Base-by-base conservation (phyloP, 2,329 filamentous ascomycete genomes). In the Elsinoe batatas region DNA sequence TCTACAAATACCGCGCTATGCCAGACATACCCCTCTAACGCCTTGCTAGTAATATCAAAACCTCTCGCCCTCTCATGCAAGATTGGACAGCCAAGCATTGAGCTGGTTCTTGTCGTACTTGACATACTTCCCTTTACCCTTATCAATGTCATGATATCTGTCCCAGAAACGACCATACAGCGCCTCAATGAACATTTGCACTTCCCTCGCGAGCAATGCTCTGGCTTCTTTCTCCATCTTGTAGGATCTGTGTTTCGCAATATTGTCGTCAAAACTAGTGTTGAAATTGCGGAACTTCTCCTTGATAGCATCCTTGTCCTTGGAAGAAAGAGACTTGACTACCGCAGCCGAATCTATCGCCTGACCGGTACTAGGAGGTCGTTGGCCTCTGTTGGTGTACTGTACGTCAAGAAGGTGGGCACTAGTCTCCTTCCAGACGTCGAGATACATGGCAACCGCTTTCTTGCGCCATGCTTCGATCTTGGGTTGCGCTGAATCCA, bases 121-220 rank as follows among this genome's bases (percentile, higher is more conserved):
- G 69, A 95, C 90, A 71, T 97, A 95, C 72, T 98, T 98, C 63
- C 91, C 91, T 73, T 91, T 94, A 58, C 93, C 93, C 75, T 95
- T 96, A 72, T 97, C 91, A 61, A 97, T 84, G 72, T 97, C 93
- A 68, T 96, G 91, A 68, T 98, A 98, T 26, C 91, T 81, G 71
- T 97, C 93, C 83, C 89, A 97, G 72, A 98, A 98, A 44, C 93
- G 81, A 59, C 86, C 87, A 73, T 98, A 98, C 12, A 98, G 78
- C 55, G 91, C 91, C 72, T 97, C 91, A 56, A 98, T 84, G 73
- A 95, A 88, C 64, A 85, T 84, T 69, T 93, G 88, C 60, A 97
- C 85, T 66, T 96, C 91, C 63, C 85, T 83, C 13, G 83, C 84
- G 64, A 97, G 80, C 71, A 86, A 82, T 59, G 82, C 79, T 42